These are phyloP conservation scores for Testicularia cyperi DNA, from an alignment of 1,284 basidiomycete genomes.

Conservation along the genomic window DNA sequence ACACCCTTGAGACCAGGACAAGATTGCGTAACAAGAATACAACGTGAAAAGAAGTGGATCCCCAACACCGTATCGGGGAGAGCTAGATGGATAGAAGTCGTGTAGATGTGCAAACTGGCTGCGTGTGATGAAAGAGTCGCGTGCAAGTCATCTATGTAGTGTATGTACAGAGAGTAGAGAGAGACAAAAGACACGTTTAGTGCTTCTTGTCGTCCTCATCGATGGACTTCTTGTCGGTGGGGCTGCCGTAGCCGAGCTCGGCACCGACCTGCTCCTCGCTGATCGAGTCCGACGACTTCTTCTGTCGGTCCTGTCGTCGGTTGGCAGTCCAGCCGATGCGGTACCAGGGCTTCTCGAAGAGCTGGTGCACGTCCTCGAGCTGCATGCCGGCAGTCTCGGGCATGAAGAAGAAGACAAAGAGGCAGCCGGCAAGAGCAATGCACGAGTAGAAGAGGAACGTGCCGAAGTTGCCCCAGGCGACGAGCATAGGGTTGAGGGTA, in stretches of 20 bases:
- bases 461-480: conserved; percentile 25
- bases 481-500: conserved; percentile 38
- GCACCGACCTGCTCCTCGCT: conserved; percentile 10
- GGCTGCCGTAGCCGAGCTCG: conserved; percentile 6
- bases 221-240: conserved; percentile 13
- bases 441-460: conserved; percentile 43
- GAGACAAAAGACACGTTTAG: no score
- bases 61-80: no score
- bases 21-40: no score
- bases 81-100: no score
- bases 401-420: conserved; percentile 44
- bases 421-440: conserved; percentile 17
- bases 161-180: no score
- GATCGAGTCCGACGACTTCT: conserved; percentile 1
- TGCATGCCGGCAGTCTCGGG: conserved; percentile 37
- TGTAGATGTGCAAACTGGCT: no score
- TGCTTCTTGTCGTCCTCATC: conserved; percentile 28
- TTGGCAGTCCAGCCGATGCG: conserved; percentile 29
- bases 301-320: conserved; percentile 16
- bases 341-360: conserved; percentile 44
- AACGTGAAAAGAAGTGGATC: no score
- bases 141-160: no score
- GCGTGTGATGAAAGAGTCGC: no score
- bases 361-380: conserved; percentile 39
- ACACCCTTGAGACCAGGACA: no score